Conservation (phyloP, 169 alveolate genomes). For the Cryptosporidium viatorum region DNA sequence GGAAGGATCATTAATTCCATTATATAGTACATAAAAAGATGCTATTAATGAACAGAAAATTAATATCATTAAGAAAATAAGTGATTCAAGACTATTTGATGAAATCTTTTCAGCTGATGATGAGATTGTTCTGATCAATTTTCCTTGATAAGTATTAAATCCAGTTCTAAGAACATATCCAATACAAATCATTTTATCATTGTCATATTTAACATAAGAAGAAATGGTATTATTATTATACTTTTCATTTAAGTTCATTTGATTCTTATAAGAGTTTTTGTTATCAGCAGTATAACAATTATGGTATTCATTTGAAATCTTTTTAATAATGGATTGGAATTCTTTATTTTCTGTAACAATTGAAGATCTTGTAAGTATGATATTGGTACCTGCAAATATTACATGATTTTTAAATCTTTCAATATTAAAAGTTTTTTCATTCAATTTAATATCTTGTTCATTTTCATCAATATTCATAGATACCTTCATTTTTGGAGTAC, state of each 20-base stretch:
- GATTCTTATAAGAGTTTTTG: not conserved
- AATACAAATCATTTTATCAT: slow-evolving; percentile 53
- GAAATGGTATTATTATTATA: not conserved
- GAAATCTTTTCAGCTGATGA: slow-evolving; percentile 92
- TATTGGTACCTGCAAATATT: slow-evolving; percentile 94
- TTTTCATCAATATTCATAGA: slow-evolving; percentile 81
- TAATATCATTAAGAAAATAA: slow-evolving; percentile 90
- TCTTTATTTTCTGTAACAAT: slow-evolving; percentile 76
- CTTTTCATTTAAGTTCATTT: slow-evolving; percentile 9
- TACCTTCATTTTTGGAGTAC: slow-evolving; percentile 89
- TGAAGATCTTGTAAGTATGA: slow-evolving; percentile 85
- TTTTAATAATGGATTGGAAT: not conserved
- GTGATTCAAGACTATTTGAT: slow-evolving; percentile 93
- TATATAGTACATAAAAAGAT: slow-evolving; percentile 90
- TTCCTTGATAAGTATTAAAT: slow-evolving; percentile 92
- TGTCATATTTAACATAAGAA: slow-evolving; percentile 41
- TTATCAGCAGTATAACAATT: not conserved
- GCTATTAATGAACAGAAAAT: slow-evolving; percentile 93
- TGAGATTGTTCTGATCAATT: slow-evolving; percentile 95
- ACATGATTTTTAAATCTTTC: slow-evolving; percentile 83
- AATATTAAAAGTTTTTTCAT: not conserved
- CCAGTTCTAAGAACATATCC: slow-evolving; percentile 87
- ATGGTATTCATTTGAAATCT: slow-evolving; percentile 10
- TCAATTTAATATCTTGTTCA: slow-evolving; percentile 2
- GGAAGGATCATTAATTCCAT: slow-evolving; percentile 85